Conservation (phyloP, 345 rosid genomes). For the Garcia nutans region DNA sequence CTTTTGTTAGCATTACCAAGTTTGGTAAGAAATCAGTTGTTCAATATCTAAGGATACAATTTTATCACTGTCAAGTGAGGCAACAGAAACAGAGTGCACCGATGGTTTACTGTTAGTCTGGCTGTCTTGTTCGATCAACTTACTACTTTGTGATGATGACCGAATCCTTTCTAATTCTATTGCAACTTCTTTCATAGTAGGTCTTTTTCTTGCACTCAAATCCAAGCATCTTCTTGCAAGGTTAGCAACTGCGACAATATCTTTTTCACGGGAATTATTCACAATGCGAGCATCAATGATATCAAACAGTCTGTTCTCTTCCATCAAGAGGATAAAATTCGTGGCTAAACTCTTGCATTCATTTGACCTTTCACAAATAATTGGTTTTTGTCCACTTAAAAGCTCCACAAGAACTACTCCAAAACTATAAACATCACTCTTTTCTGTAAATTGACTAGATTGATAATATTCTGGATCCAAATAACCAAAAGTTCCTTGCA, state of each 20-base stretch:
- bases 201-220: not conserved
- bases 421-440: constrained; percentile 5
- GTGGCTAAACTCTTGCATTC: not conserved
- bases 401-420: not conserved
- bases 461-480: constrained; percentile 5
- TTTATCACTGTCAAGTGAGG: no score
- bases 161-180: not conserved
- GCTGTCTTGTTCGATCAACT: no score
- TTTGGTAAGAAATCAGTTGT: no score
- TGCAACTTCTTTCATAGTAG: not conserved
- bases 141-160: not conserved
- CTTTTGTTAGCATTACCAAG: no score
- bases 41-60: no score
- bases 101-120: no score
- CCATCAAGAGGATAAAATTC: no score
- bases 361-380: not conserved
- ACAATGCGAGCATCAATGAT: not conserved
- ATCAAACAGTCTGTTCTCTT: no score
- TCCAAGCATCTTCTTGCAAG: not conserved
- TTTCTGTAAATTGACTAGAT: not conserved
- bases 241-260: not conserved
- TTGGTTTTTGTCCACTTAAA: not conserved
- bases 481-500: not conserved
- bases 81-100: no score
- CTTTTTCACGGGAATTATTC: not conserved